phyloP scores from a whole-genome alignment of 495 filamentous ascomycete genomes.

The Annulohypoxylon bovei region DNA sequence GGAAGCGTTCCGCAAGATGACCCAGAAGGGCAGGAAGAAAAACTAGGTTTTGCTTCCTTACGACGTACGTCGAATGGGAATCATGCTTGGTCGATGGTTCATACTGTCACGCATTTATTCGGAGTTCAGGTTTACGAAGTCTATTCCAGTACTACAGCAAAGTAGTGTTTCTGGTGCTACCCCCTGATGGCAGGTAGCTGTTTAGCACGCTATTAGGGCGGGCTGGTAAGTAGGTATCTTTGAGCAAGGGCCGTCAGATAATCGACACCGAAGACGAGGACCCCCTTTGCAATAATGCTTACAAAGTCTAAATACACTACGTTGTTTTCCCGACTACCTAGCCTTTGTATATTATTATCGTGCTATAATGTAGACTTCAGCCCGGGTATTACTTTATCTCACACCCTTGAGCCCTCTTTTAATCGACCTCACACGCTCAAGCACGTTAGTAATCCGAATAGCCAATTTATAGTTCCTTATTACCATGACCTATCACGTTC shows the following conservation, averaged over 20 bases:
- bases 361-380: neutral
- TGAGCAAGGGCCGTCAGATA: neutral
- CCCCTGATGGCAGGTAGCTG: neutral
- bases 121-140: slow-evolving; percentile 6
- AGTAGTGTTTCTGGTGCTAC: neutral
- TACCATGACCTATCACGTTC: no score
- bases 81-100: neutral
- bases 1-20: slow-evolving; percentile 85
- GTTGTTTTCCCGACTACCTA: neutral
- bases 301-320: neutral
- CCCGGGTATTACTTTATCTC: no score
- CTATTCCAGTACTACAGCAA: neutral
- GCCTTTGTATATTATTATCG: neutral
- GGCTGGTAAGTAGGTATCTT: neutral
- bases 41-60: neutral
- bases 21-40: slow-evolving; percentile 72
- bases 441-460: no score
- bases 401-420: no score
- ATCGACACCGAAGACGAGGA: neutral
- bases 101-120: slow-evolving; percentile 4
- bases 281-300: neutral
- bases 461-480: no score
- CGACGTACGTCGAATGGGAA: neutral
- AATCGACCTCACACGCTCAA: no score
- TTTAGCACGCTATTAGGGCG: neutral